Conservation (phyloP, 371 early-diverging fungal species). For the Mortierella sp. region DNA sequence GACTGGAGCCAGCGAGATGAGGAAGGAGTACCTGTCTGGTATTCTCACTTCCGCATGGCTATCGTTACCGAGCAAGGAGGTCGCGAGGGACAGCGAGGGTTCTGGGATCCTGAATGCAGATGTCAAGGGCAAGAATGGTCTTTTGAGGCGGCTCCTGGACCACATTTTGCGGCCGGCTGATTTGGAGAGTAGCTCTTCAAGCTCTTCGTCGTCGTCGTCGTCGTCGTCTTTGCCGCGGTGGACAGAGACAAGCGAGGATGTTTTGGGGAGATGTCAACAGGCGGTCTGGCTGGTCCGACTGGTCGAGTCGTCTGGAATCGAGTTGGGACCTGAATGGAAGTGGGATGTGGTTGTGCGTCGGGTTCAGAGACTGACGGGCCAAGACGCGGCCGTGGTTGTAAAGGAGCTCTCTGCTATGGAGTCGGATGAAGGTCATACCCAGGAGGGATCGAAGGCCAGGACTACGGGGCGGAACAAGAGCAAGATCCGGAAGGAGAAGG, state of each 20-base stretch:
- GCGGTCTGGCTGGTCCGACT: constrained; percentile 40
- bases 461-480: background rate
- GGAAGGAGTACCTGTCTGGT: constrained; percentile 22
- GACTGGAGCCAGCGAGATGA: background rate
- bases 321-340: constrained; percentile 44
- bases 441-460: background rate
- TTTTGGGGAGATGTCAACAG: constrained; percentile 33
- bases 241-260: background rate
- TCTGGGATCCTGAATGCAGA: constrained; percentile 1
- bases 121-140: constrained; percentile 46
- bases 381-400: constrained; percentile 6
- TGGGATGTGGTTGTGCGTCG: constrained; percentile 30
- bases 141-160: constrained; percentile 43
- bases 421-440: background rate
- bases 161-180: constrained; percentile 19
- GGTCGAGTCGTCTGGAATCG: constrained; percentile 36
- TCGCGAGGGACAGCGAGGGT: background rate
- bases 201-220: background rate
- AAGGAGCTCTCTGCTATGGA: constrained; percentile 6
- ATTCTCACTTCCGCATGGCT: constrained; percentile 40
- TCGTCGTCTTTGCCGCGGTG: background rate
- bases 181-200: background rate
- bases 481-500: background rate
- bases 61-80: background rate
- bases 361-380: constrained; percentile 28